Evolutionary conservation across 805 yeast species (phyloP).

Genomic region (Lipomyces yamadae): DNA sequence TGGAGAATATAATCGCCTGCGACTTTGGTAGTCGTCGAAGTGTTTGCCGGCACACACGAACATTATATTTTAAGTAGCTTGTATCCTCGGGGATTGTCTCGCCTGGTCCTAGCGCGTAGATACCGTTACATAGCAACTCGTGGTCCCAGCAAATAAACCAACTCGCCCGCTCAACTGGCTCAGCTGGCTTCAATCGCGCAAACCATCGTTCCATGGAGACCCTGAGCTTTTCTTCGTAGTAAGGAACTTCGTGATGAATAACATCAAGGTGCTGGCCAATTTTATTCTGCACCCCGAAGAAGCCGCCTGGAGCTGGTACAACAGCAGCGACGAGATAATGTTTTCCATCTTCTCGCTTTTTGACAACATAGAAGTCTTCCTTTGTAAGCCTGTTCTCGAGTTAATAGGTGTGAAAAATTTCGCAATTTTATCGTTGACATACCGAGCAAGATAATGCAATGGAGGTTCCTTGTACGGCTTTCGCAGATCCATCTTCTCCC

Average conservation of each 20-base stretch:
- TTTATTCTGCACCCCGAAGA: slow-evolving; percentile 64
- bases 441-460: slow-evolving; percentile 58
- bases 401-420: background rate
- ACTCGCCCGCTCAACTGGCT: slow-evolving; percentile 73
- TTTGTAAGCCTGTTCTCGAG: slow-evolving; percentile 58
- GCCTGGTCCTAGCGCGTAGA: slow-evolving; percentile 55
- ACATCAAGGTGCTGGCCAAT: slow-evolving; percentile 65
- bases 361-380: slow-evolving; percentile 72
- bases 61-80: slow-evolving; percentile 60
- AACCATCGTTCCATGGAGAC: slow-evolving; percentile 78
- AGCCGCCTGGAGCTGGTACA: slow-evolving; percentile 80
- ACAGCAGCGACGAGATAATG: slow-evolving; percentile 75
- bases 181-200: slow-evolving; percentile 60
- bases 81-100: slow-evolving; percentile 55
- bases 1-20: slow-evolving; percentile 70
- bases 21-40: slow-evolving; percentile 68
- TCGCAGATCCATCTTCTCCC: slow-evolving; percentile 64
- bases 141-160: slow-evolving; percentile 80
- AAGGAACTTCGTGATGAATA: slow-evolving; percentile 72
- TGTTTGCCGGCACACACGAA: slow-evolving; percentile 76
- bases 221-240: slow-evolving; percentile 66
- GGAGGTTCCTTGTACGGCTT: slow-evolving; percentile 68
- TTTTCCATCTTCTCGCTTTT: slow-evolving; percentile 58
- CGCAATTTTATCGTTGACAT: background rate
- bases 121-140: slow-evolving; percentile 59